A percentile compares a stretch with the other conserved stretches of the same genome.
Conservation (phyloP, 805 yeast species). For the Ogataea ramenticola region DNA sequence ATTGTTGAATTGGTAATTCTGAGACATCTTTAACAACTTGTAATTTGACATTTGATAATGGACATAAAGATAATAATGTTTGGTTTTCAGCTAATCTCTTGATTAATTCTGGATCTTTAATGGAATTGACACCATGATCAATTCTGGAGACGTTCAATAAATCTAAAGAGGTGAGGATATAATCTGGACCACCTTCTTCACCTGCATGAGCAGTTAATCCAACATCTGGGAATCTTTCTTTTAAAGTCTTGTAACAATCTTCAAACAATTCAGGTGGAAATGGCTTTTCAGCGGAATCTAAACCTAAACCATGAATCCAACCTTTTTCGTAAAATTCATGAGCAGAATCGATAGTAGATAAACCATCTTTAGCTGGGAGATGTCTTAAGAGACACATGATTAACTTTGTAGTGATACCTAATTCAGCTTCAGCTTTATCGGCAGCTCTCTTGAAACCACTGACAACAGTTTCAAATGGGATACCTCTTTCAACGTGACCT, state of each 20-base stretch:
- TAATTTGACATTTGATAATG: constrained; percentile 67
- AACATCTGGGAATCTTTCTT: constrained; percentile 41
- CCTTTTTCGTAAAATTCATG: constrained; percentile 46
- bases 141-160: constrained; percentile 57
- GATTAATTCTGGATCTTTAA: constrained; percentile 46
- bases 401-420: constrained; percentile 60
- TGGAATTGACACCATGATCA: constrained; percentile 73
- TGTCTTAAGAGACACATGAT: constrained; percentile 83
- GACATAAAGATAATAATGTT: constrained; percentile 66
- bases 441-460: constrained; percentile 64
- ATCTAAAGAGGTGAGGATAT: constrained; percentile 52
- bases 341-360: constrained; percentile 50
- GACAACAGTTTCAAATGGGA: constrained; percentile 52
- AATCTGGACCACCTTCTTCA: constrained; percentile 80
- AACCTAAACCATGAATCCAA: constrained; percentile 67
- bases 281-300: constrained; percentile 73
- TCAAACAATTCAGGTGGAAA: constrained; percentile 66
- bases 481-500: constrained; percentile 66
- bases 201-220: constrained; percentile 83
- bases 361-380: constrained; percentile 52
- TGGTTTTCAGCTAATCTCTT: constrained; percentile 46
- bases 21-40: constrained; percentile 63
- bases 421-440: constrained; percentile 48
- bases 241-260: constrained; percentile 51
- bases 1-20: constrained; percentile 57